Percentiles rank a stretch among this genome's conserved stretches.
phyloP scores from a whole-genome alignment of 2,329 filamentous ascomycete genomes.

The Tolypocladium pustulatum region DNA sequence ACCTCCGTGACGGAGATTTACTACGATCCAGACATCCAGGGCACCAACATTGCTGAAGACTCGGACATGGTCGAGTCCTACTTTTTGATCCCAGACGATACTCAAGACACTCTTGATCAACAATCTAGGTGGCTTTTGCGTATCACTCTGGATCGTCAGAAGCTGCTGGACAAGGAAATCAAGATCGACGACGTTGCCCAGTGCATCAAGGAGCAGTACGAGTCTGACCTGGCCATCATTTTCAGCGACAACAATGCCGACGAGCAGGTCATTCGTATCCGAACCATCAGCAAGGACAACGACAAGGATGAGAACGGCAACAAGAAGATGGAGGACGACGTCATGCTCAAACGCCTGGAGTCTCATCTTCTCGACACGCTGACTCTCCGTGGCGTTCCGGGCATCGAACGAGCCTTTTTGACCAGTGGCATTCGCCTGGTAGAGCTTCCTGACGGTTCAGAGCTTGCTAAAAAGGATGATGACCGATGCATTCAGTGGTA shows the following conservation, averaged over 20 bases:
- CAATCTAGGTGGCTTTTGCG: constrained; percentile 95
- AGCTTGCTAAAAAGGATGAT: constrained; percentile 65
- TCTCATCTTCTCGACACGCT: constrained; percentile 84
- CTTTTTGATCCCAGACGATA: constrained; percentile 84
- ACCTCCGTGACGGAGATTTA: constrained; percentile 92
- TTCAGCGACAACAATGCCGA: constrained; percentile 98
- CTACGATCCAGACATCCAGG: constrained; percentile 84
- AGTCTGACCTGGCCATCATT: constrained; percentile 77
- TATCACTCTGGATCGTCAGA: constrained; percentile 85
- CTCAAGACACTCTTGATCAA: constrained; percentile 47
- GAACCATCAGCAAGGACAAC: constrained; percentile 61
- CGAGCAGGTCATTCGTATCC: constrained; percentile 85
- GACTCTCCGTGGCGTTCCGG: constrained; percentile 80
- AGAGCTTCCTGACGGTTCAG: constrained; percentile 57
- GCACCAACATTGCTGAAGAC: constrained; percentile 80
- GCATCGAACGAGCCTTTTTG: constrained; percentile 87
- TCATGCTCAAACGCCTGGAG: constrained; percentile 85
- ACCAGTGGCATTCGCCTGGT: constrained; percentile 66
- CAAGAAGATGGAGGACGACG: constrained; percentile 66
- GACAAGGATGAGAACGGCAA: constrained; percentile 60
- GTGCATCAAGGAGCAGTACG: constrained; percentile 83
- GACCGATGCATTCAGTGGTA: constrained; percentile 83
- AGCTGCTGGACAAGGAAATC: constrained; percentile 89
- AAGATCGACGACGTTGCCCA: constrained; percentile 83
- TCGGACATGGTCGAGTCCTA: constrained; percentile 93